Evolutionary conservation across 441 rosid species (phyloP).

Genomic region (Manihot esculenta): DNA sequence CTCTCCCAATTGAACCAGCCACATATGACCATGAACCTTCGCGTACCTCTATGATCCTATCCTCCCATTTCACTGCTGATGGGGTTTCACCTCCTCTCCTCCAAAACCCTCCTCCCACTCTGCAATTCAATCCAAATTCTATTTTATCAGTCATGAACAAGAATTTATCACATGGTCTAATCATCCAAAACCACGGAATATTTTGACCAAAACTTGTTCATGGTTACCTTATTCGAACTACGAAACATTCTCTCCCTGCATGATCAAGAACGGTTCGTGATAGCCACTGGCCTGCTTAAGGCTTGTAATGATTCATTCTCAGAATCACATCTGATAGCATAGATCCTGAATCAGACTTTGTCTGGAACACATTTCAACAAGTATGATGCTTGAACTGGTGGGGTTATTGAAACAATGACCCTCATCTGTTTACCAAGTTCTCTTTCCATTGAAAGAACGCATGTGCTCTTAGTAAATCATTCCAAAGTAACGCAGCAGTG

Average conservation of each 20-base stretch:
- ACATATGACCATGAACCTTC: constrained; percentile 91
- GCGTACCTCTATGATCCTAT: constrained; percentile 69
- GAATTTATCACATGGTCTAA: not conserved
- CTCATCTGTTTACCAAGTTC: constrained; percentile 42
- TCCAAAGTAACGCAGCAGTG: constrained; percentile 54
- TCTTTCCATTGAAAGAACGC: constrained; percentile 51
- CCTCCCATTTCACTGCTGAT: constrained; percentile 63
- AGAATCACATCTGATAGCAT: constrained; percentile 83
- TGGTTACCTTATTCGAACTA: constrained; percentile 63
- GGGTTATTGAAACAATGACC: constrained; percentile 64
- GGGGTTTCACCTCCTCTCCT: constrained; percentile 85
- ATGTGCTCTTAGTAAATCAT: constrained; percentile 66
- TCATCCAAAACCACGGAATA: not conserved
- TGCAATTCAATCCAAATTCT: constrained; percentile 23
- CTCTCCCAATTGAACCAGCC: constrained; percentile 82
- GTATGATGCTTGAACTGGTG: constrained; percentile 84
- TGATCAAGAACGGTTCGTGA: constrained; percentile 92
- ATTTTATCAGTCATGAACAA: not conserved
- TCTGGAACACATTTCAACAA: constrained; percentile 87
- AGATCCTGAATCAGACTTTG: constrained; percentile 81
- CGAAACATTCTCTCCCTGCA: constrained; percentile 80
- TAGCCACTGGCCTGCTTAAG: constrained; percentile 94
- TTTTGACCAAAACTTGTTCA: not conserved
- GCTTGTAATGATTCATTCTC: constrained; percentile 56
- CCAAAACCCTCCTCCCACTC: constrained; percentile 82